A percentile compares a stretch with the other conserved stretches of the same genome.
phyloP scores from a whole-genome alignment of 768 basidiomycete genomes.

The Suillus alpinus region DNA sequence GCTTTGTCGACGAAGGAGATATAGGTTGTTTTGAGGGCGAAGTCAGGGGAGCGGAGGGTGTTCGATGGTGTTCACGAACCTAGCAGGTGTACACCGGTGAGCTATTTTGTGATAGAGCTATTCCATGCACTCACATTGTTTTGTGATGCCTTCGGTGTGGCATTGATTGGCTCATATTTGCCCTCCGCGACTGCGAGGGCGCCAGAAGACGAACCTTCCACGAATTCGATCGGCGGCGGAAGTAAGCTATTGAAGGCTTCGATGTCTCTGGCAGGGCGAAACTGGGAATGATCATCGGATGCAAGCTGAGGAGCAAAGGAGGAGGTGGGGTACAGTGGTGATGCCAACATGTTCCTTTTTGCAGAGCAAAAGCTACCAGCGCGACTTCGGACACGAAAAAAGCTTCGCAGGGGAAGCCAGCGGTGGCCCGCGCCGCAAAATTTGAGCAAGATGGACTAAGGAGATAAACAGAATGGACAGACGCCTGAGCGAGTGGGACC shows the following conservation, averaged over 20 bases:
- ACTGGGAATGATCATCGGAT: constrained; percentile 52
- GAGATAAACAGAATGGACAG: constrained; percentile 14
- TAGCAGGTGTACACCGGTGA: constrained; percentile 6
- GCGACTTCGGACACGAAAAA: constrained; percentile 2
- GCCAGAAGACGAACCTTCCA: constrained; percentile 82
- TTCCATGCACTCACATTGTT: constrained; percentile 41
- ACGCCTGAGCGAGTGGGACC: constrained; percentile 3
- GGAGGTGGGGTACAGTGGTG: constrained; percentile 54
- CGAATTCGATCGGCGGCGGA: constrained; percentile 77
- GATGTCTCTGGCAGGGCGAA: constrained; percentile 66
- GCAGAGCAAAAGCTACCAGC: constrained; percentile 7
- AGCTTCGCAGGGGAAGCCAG: constrained; percentile 8
- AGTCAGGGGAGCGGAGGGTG: constrained; percentile 24
- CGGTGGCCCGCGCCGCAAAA: constrained; percentile 6
- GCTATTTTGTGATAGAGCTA: not conserved
- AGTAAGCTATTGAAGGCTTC: constrained; percentile 77
- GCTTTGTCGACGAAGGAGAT: constrained; percentile 27
- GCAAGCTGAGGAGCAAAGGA: constrained; percentile 50
- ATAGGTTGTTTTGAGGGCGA: constrained; percentile 28
- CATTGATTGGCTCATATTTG: constrained; percentile 82
- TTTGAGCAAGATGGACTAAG: constrained; percentile 13
- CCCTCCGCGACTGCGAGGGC: constrained; percentile 67
- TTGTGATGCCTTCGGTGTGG: constrained; percentile 50
- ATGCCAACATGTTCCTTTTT: constrained; percentile 58
- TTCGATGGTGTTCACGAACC: constrained; percentile 21